Base-by-base conservation (phyloP, 2,329 filamentous ascomycete genomes). In the Alternaria ventricosa region DNA sequence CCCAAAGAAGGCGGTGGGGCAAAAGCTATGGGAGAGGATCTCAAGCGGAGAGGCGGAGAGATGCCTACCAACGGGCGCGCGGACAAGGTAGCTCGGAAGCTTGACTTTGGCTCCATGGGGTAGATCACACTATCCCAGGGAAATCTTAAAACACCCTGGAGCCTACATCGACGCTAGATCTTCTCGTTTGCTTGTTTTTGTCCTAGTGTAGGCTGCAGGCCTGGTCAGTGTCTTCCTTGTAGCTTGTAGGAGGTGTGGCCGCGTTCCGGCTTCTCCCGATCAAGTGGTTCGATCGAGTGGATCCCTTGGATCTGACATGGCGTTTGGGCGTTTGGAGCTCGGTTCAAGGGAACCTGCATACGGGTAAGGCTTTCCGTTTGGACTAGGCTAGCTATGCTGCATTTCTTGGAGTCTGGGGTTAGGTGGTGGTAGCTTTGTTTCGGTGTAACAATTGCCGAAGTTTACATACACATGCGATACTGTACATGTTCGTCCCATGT, bases 21-120 rank as follows among this genome's bases (percentile, higher is more conserved):
- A 63, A 88, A 92, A 72, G 92, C 92, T 79, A 88, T 96, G 83
- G 94, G 88, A 0, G 91, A 92, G 63, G 94, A 97, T 79, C 82
- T 97, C 54, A 94, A 92, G 82, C 87, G 92, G 66, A 87, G 89
- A 57, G 90, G 89, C 2, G 93, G 93, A 1, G 84, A 92, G 53
- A 78, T 93, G 36, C 71, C 71, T 9, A 65, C 55, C 8, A 88
- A 90, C 25, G 76, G 83, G 25, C 84, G 90, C 27, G 88, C 86
- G 5, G 89, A 89, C 67, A 94, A 93, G 80, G 91, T 96, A 15
- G 93, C 94, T 43, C 87, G 93, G 63, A 94, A 92, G 81, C 82
- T 97, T 65, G 74, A 79, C 54, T 79, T 79, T 64, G 69, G 71
- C 2, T 63, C 57, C 3, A 71, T 74, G 73, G 63, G 62, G 55